A percentile compares a stretch with the other conserved stretches of the same genome.
phyloP scores from a whole-genome alignment of 345 rosid species.

The Clausena lansium region DNA sequence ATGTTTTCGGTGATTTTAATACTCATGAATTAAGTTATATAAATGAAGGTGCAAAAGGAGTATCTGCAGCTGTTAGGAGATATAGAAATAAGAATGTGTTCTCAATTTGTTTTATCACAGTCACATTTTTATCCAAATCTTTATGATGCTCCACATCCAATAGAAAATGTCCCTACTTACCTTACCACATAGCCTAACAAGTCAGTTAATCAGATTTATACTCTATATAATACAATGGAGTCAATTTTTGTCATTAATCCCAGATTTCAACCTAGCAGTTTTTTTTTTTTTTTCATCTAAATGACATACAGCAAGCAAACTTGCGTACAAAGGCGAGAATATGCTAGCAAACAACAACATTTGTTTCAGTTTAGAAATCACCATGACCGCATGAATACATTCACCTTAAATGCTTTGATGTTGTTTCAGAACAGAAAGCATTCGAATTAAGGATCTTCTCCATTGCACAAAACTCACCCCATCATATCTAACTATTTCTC shows the following conservation, averaged over 20 bases:
- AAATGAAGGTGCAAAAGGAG: neutral
- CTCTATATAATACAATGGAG: neutral
- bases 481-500: neutral
- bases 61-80: neutral
- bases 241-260: neutral
- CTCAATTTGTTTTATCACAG: neutral
- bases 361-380: neutral
- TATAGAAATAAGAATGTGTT: neutral
- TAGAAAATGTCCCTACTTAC: neutral
- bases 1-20: neutral
- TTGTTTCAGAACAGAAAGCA: neutral
- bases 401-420: neutral
- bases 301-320: neutral
- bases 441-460: neutral
- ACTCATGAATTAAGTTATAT: neutral
- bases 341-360: neutral
- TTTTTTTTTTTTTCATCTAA: neutral
- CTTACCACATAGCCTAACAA: neutral
- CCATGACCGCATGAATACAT: neutral
- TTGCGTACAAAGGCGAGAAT: neutral
- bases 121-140: neutral
- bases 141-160: neutral
- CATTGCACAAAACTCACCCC: neutral
- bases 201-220: neutral
- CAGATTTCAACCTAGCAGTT: neutral